A percentile compares a stretch with the other conserved stretches of the same genome.
These are phyloP conservation scores for Recurvomyces mirabilis DNA, from an alignment of 495 filamentous ascomycete species.

Conservation along the genomic window DNA sequence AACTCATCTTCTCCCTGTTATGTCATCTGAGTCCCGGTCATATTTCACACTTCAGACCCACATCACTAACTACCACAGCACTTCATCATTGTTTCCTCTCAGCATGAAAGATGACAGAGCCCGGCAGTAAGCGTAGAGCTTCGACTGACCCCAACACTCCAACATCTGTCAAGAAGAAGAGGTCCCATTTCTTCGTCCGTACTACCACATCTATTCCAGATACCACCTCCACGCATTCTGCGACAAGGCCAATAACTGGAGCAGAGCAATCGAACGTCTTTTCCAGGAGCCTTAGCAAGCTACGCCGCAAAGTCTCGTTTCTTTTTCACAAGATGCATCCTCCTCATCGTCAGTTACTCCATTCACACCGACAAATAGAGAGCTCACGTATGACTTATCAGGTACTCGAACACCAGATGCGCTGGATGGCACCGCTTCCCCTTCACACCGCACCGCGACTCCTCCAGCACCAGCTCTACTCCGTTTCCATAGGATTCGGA, in stretches of 20 bases:
- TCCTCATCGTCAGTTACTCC: neutral
- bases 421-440: slow-evolving; percentile 5
- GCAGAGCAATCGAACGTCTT: neutral
- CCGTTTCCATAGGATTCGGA: neutral
- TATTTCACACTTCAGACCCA: no score
- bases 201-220: neutral
- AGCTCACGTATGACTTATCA: slow-evolving; percentile 1
- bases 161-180: slow-evolving; percentile 3
- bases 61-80: no score
- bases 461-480: slow-evolving; percentile 6
- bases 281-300: neutral
- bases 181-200: slow-evolving; percentile 6
- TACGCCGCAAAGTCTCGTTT: slow-evolving; percentile 6
- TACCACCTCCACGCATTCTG: neutral
- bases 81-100: neutral
- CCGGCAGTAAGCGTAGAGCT: slow-evolving; percentile 11
- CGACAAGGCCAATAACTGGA: no score
- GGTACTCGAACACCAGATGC: neutral
- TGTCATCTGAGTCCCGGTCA: no score
- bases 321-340: slow-evolving; percentile 7
- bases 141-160: slow-evolving; percentile 1
- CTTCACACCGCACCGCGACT: slow-evolving; percentile 8
- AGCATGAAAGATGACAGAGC: slow-evolving; percentile 11
- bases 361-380: no score
- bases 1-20: no score